Evolutionary conservation across 192 early-diverging fungal species (phyloP), one percentile per base, ranked within the genome.

Genomic region (Backusella liffmaniae): DNA sequence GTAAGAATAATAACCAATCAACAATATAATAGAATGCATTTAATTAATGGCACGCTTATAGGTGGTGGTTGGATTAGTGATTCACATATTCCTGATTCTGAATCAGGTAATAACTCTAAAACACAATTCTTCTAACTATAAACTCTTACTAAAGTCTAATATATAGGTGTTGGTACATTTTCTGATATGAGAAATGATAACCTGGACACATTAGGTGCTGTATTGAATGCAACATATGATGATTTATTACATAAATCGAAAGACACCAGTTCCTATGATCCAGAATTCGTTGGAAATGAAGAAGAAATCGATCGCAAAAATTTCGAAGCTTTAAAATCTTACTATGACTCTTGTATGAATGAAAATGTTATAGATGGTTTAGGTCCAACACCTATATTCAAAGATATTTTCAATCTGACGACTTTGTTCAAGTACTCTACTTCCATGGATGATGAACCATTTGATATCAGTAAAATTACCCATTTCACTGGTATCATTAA

Each of bases 81-180:
- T 8, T 73, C 89, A 18, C 53, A 83, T 5, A 91, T 93, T 56
- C 90, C 91, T 26, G 86, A 88, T 23, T 89, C 90, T 73, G 84
- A 91, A 78, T 78, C 88, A 12, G 56, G 74, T 81, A 81, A 67
- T 36, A 42, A 12, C 37, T 21, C 26, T 5, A 56, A 26, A 7
- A 56, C 8, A 2, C 13, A 3, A 56, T 23, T n/a, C 6, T 21
- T 21, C 21, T 56, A n/a, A 3, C 53, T 26, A 23, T 23, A 21
- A 23, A 21, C 53, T 56, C 7, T 23, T 56, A 8, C 21, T 21
- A 56, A 56, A 56, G 8, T 12, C 18, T 42, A 37, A 41, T 41
- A 36, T 26, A 36, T 26, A 72, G 73, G 56, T 35, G 42, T 65
- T 41, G 80, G 80, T 15, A 56, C 71, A 15, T 78, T 79, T 66